A percentile compares a stretch with the other conserved stretches of the same genome.
phyloP scores from a whole-genome alignment of 805 yeast genomes.

The Ogataea zsoltii region DNA sequence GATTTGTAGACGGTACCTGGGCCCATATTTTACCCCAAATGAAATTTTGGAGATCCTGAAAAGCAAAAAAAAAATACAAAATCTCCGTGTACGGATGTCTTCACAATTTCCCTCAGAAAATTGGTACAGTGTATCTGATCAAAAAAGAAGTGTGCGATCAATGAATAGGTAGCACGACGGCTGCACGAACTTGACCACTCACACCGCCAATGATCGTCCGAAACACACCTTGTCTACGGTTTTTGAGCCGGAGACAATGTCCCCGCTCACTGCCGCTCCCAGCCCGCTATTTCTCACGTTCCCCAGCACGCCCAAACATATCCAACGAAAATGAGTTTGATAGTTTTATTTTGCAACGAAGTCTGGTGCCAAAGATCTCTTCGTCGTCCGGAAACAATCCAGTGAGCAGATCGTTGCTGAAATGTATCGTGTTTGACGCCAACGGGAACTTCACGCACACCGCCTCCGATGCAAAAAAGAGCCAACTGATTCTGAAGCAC shows the following conservation, averaged over 20 bases:
- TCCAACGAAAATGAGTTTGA: constrained; percentile 17
- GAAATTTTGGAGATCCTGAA: background rate
- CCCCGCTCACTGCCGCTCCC: too few relatives aligned
- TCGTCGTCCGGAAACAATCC: constrained; percentile 3
- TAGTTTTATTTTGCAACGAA: constrained; percentile 27
- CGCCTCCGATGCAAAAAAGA: constrained; percentile 45
- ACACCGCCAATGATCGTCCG: too few relatives aligned
- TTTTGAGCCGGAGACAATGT: too few relatives aligned
- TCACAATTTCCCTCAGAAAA: too few relatives aligned
- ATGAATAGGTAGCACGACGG: too few relatives aligned
- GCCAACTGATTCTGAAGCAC: constrained; percentile 44
- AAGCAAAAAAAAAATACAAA: background rate
- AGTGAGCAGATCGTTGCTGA: constrained; percentile 20
- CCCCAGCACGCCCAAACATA: background rate
- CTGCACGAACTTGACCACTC: too few relatives aligned
- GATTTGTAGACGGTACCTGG: background rate
- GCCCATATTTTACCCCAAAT: background rate
- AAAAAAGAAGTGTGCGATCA: too few relatives aligned
- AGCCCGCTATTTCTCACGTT: background rate
- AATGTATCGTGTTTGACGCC: constrained; percentile 52
- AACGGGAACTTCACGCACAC: constrained; percentile 45
- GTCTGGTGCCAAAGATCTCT: constrained; percentile 26
- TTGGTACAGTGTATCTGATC: too few relatives aligned
- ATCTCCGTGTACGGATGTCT: constrained; percentile 1
- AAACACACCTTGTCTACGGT: too few relatives aligned